phyloP scores from a whole-genome alignment of 495 filamentous ascomycete species.

The Acidomyces sp. region DNA sequence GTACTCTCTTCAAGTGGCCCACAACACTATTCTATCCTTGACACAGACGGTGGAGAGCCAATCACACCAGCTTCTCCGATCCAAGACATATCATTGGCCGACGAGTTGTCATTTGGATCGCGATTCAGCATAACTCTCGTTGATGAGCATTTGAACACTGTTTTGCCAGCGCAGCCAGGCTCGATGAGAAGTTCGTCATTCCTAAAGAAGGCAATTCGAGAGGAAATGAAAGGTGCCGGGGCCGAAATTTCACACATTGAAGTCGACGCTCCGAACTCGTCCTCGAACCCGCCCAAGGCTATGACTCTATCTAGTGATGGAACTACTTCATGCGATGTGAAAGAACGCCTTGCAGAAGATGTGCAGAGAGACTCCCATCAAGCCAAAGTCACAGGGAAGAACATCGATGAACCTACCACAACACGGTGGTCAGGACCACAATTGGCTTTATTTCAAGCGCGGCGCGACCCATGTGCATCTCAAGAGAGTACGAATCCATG shows the following conservation, averaged over 20 bases:
- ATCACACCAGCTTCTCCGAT: background rate
- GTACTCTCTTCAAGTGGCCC: too few relatives aligned
- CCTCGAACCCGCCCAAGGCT: constrained; percentile 1
- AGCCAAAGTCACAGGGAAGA: background rate
- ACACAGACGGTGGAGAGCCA: background rate
- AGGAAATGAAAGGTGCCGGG: background rate
- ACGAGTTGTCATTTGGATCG: constrained; percentile 11
- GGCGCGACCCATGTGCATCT: constrained; percentile 11
- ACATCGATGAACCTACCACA: background rate
- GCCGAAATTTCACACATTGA: constrained; percentile 1
- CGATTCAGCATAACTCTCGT: constrained; percentile 10
- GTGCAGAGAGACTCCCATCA: background rate
- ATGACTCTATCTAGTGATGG: background rate
- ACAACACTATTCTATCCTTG: background rate
- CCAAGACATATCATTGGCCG: constrained; percentile 10
- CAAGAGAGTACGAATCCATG: background rate
- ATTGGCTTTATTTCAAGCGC: constrained; percentile 11
- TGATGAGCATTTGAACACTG: constrained; percentile 11
- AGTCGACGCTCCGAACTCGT: constrained; percentile 7
- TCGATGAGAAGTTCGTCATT: background rate
- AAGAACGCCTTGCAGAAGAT: background rate
- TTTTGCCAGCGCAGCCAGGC: background rate
- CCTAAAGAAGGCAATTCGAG: constrained; percentile 4
- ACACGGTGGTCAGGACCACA: constrained; percentile 18
- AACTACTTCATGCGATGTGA: background rate